Evolutionary conservation across 1,139 yeast genomes (phyloP).

Genomic region (Taphrina sp.): DNA sequence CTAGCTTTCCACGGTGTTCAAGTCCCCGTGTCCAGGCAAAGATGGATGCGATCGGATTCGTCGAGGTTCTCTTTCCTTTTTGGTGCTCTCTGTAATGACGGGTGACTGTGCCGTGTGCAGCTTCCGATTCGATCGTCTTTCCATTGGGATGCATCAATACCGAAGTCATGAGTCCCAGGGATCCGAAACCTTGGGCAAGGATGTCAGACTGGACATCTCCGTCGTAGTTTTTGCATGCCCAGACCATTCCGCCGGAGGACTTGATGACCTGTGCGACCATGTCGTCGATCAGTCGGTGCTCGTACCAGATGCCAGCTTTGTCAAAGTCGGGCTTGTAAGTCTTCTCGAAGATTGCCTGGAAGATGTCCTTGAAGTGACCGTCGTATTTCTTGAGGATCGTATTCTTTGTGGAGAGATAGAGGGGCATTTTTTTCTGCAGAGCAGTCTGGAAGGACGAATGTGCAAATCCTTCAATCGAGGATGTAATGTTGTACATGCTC

Average conservation of each 20-base stretch:
- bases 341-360: conserved; percentile 72
- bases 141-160: conserved; percentile 94
- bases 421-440: conserved; percentile 67
- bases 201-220: conserved; percentile 97
- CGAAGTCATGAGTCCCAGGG: conserved; percentile 94
- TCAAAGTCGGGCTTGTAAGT: conserved; percentile 72
- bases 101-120: conserved; percentile 97
- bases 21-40: conserved; percentile 96
- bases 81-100: conserved; percentile 94
- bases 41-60: conserved; percentile 96
- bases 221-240: conserved; percentile 95
- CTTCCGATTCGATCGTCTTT: conserved; percentile 90
- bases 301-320: conserved; percentile 80
- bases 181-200: conserved; percentile 97
- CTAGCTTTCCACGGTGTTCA: conserved; percentile 85
- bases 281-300: conserved; percentile 93
- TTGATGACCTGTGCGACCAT: conserved; percentile 99
- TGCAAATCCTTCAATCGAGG: conserved; percentile 85
- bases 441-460: conserved; percentile 90
- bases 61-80: conserved; percentile 94
- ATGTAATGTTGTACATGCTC: conserved; percentile 94
- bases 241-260: conserved; percentile 88
- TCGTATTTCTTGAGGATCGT: conserved; percentile 91
- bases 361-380: conserved; percentile 91
- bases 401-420: conserved; percentile 87